Evolutionary conservation across 768 basidiomycete species (phyloP).

Genomic region (Agrocybe pediades): DNA sequence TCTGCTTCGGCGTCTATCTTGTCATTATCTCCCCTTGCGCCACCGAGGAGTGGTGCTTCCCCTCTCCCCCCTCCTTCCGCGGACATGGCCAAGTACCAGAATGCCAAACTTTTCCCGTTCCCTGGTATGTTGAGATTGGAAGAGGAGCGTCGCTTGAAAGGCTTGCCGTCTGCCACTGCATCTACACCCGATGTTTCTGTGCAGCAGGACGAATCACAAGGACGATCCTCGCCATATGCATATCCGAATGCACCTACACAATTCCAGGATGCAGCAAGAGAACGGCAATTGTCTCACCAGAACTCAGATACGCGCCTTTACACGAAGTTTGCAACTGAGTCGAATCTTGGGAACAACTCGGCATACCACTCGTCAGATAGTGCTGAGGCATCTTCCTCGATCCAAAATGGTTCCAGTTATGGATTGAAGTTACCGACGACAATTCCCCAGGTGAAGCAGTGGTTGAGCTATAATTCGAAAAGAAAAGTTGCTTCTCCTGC

Average conservation of each 20-base stretch:
- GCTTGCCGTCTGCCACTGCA: constrained; percentile 41
- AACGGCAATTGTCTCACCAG: constrained; percentile 68
- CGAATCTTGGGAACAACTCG: constrained; percentile 41
- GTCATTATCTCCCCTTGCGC: constrained; percentile 57
- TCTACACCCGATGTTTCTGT: constrained; percentile 47
- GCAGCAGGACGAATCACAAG: constrained; percentile 47
- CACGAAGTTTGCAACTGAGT: constrained; percentile 51
- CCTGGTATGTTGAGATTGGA: constrained; percentile 82
- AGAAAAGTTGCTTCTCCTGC: constrained; percentile 50
- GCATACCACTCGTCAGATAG: constrained; percentile 55
- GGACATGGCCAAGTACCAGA: constrained; percentile 74
- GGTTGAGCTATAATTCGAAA: constrained; percentile 69
- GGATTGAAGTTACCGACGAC: constrained; percentile 66
- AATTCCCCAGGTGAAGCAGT: constrained; percentile 78
- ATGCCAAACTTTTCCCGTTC: constrained; percentile 87
- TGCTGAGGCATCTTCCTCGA: constrained; percentile 40
- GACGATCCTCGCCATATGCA: constrained; percentile 47
- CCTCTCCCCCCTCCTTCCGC: constrained; percentile 76
- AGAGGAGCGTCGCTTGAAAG: constrained; percentile 65
- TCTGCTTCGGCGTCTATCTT: constrained; percentile 73
- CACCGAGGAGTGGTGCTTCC: constrained; percentile 61
- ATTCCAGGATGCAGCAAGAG: constrained; percentile 53
- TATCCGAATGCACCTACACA: constrained; percentile 52
- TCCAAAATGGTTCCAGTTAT: constrained; percentile 34
- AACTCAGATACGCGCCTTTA: constrained; percentile 69